Base-by-base conservation (phyloP, 352 stramenopile genomes). In the Plasmopara muralis region DNA sequence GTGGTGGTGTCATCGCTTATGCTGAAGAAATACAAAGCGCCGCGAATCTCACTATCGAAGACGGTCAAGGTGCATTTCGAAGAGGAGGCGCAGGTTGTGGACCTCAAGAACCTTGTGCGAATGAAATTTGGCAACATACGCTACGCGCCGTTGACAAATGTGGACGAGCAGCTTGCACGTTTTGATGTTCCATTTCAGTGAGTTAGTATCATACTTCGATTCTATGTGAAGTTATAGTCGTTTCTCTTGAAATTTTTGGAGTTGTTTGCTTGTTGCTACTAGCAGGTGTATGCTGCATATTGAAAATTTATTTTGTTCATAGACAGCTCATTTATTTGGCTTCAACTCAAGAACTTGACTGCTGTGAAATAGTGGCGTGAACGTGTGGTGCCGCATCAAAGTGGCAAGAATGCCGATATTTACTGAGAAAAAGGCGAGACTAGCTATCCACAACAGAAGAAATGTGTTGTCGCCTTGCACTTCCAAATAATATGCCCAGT, bases 1-100 rank as follows among this genome's bases (percentile, higher is more conserved):
- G 85, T 95, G 0, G 81, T 95, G 3, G 53, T 87, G 12, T 94
- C 84, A 18, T 94, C 83, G 49, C 55, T 95, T 28, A n/a, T 90
- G 35, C 56, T 95, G n/a, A 93, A 93, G 53, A 66, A 67, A 10
- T 95, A 95, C 57, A 50, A 67, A 29, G 18, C 68, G 0, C 85
- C 85, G 6, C 49, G 74, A 34, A 49, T 93, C 7, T 43, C 62
- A 12, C 52, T 55, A 25, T 41, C 65, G 9, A 84, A 76, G 46
- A 35, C 37, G 1, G 50, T 62, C 16, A 55, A 67, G 15, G 54
- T 74, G 15, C 69, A 79, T 55, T 85, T 81, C 29, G 68, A 79
- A 20, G 73, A 88, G 9, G 76, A 87, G 46, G 66, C 61, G 13
- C 83, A 88, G 53, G 72, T 86, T 28, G 68, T 89, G 39, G 80